phyloP scores from a whole-genome alignment of 2,329 filamentous ascomycete genomes.

The Cytospora mali region DNA sequence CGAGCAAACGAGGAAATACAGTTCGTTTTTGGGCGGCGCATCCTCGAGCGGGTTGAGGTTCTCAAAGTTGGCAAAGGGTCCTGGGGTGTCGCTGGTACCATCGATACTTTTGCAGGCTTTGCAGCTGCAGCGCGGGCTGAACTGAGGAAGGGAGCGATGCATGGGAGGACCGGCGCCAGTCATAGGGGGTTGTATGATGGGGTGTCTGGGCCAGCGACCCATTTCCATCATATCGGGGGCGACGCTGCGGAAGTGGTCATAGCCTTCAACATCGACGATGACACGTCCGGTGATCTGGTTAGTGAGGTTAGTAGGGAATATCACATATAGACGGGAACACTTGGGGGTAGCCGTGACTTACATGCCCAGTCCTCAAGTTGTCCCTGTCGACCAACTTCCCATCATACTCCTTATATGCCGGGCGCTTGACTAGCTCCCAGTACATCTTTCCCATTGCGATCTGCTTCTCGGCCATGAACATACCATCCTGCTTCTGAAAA shows the following conservation, averaged over 20 bases:
- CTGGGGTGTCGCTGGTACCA: conserved; percentile 31
- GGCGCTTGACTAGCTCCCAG: conserved; percentile 51
- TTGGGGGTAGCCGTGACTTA: conserved; percentile 17
- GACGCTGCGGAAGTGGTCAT: conserved; percentile 39
- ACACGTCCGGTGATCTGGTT: conserved; percentile 44
- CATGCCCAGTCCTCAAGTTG: conserved; percentile 31
- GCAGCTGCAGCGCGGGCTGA: conserved; percentile 47
- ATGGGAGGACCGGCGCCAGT: neutral
- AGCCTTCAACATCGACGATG: conserved; percentile 48
- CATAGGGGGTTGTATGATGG: neutral
- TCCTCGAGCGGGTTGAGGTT: conserved; percentile 42
- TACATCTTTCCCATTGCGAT: conserved; percentile 47
- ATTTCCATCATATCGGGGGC: conserved; percentile 31
- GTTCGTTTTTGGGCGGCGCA: conserved; percentile 42
- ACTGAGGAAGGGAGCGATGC: conserved; percentile 42
- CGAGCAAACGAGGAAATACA: conserved; percentile 48
- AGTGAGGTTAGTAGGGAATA: neutral
- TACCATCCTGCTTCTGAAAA: conserved; percentile 34
- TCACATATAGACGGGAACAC: neutral
- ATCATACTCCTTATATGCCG: conserved; percentile 51
- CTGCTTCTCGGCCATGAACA: conserved; percentile 41
- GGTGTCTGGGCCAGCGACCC: neutral
- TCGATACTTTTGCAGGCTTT: conserved; percentile 36
- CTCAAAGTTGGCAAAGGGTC: conserved; percentile 45
- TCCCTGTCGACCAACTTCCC: conserved; percentile 42